Base-by-base conservation (phyloP, 164 flowering plant genomes). In the Chimonanthus salicifolius region DNA sequence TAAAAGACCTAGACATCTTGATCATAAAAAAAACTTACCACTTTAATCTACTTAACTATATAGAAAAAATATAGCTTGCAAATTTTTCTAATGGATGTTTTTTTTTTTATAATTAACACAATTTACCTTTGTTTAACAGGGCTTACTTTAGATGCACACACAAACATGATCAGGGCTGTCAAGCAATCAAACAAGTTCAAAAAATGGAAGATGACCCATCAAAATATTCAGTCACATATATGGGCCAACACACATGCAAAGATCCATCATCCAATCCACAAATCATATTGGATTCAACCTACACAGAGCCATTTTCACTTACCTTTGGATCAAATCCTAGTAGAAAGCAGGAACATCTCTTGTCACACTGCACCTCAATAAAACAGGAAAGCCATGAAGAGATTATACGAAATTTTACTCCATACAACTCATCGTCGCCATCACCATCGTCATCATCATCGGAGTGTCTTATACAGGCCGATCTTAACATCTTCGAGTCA, bases 221-320 rank as follows among this genome's bases (percentile, higher is more conserved):
- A 2, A 63, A 67, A 79, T 87, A 77, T 76, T 81, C 60, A 4
- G 84, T 80, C 70, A 85, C 84, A 0, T 94, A 92, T 80, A 68
- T 80, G 10, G 90, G 88, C 11, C 70, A 74, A 0, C 98, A 94
- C 86, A 87, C 87, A 0, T 94, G 98, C 74, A 68, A 89, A 21
- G 71, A 48, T 15, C 69, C 58, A 13, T 50, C 48, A 5, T 49
- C 43, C 0, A 33, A 70, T 46, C 49, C 64, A 0, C 75, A 69
- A 8, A 49, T 84, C 16, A 2, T 72, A 54, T 0, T 75, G 49
- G 70, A 72, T 51, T 72, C 83, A 3, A 71, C 70, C 18, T 50
- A 75, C 20, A 73, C 54, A 71, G 74, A 70, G 21, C n/a, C 67
- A 60, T 62, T 7, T 71, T 3, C 73, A 0, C 67, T 76, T 44